Evolutionary conservation across 1,284 basidiomycete species (phyloP).

Genomic region (Hymenochaete sp.): DNA sequence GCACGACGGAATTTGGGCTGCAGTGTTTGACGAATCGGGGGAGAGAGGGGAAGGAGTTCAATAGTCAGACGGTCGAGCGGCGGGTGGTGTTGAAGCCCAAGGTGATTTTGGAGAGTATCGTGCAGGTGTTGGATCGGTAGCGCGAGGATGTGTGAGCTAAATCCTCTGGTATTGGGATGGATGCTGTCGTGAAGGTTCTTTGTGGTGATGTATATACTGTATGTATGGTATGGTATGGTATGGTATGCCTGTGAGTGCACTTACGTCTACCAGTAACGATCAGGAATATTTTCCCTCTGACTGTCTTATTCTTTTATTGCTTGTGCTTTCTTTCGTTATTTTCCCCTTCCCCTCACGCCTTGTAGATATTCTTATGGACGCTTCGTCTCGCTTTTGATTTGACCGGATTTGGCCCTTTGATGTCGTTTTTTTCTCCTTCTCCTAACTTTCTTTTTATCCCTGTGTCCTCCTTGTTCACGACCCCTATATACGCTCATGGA

Average conservation of each 20-base stretch:
- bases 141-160: background rate
- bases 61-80: constrained; percentile 42
- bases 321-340: background rate
- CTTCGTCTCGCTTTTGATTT: background rate
- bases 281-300: background rate
- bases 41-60: constrained; percentile 21
- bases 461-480: background rate
- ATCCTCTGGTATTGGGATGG: background rate
- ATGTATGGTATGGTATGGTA: background rate
- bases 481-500: background rate
- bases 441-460: background rate
- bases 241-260: background rate
- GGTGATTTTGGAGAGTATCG: constrained; percentile 61
- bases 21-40: constrained; percentile 49
- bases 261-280: background rate
- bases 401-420: background rate
- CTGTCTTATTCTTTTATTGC: background rate
- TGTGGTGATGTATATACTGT: background rate
- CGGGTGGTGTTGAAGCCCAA: constrained; percentile 57
- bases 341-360: background rate
- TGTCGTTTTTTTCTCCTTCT: background rate
- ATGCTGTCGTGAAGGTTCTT: too few species aligned
- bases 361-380: background rate
- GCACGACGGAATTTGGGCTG: constrained; percentile 62
- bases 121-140: constrained; percentile 23